Percentiles rank a stretch among this genome's conserved stretches.
Evolutionary conservation across 306 rosid species (phyloP).

Genomic region (Citrullus amarus): DNA sequence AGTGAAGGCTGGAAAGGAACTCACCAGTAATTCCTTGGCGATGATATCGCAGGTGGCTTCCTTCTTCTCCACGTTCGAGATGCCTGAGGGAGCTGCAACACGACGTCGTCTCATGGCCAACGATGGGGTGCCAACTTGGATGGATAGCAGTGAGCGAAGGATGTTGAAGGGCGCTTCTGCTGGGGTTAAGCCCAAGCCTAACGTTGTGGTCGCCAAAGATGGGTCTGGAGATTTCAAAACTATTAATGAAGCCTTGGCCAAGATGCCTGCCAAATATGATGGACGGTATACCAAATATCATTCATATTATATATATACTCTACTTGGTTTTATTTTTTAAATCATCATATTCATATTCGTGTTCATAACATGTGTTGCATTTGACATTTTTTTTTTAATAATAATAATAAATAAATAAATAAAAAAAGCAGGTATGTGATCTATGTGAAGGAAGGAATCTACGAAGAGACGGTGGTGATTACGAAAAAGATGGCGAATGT

Average conservation of each 20-base stretch:
- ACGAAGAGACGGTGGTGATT: conserved; percentile 47
- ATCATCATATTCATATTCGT: no score
- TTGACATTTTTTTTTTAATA: no score
- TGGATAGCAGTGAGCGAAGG: conserved; percentile 37
- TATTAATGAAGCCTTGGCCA: conserved; percentile 43
- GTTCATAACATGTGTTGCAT: no score
- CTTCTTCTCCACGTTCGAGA: conserved; percentile 18
- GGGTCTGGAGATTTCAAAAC: conserved; percentile 64
- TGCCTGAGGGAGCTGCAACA: neutral
- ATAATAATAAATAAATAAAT: neutral
- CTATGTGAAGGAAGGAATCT: conserved; percentile 61
- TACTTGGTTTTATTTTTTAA: no score
- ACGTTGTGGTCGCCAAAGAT: conserved; percentile 64
- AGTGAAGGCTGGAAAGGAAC: conserved; percentile 27
- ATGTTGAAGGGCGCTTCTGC: conserved; percentile 32
- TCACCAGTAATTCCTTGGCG: conserved; percentile 71
- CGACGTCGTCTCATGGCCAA: conserved; percentile 20
- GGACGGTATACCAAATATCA: conserved; percentile 37
- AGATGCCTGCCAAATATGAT: conserved; percentile 34
- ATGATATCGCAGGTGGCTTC: conserved; percentile 30
- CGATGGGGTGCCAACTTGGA: conserved; percentile 53
- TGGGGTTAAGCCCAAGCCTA: conserved; percentile 42
- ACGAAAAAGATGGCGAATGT: conserved; percentile 51
- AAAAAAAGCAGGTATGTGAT: conserved; percentile 49
- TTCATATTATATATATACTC: no score